Base-by-base conservation (phyloP, 2,329 filamentous ascomycete genomes). In the Scleromitrula shiraiana region DNA sequence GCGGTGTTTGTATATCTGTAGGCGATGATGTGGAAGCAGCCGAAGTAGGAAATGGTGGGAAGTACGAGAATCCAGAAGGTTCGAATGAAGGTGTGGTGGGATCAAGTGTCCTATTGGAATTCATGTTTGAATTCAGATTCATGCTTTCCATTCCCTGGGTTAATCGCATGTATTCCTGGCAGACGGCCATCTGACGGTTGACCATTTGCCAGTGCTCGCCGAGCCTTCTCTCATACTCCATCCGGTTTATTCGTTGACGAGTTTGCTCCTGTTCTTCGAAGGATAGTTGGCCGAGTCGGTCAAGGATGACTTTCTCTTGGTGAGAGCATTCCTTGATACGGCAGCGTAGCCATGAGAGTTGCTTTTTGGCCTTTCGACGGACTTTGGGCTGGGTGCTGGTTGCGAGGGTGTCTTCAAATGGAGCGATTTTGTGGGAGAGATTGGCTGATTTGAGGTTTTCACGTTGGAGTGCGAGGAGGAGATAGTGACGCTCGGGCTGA, bases 241-340 rank as follows among this genome's bases (percentile, higher is more conserved):
- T 38, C 12, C 46, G 49, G n/a, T 6, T 41, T 46, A 49, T 68
- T 2, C 67, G 61, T 43, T 71, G 68, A 3, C 68, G 66, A 32
- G 67, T 70, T 53, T 70, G 68, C 14, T 74, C 68, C 59, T 80
- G 73, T 12, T 74, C 68, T 59, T 79, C 74, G 14, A 72, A 60
- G 27, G 69, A 65, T 12, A 80, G 54, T 49, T 78, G 74, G 10
- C 68, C 63, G n/a, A 80, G 62, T 2, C 74, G 65, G 14, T 64
- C 49, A 32, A 73, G 59, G 6, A 77, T 68, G 14, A 63, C 54
- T 45, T 64, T 68, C 55, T 79, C 70, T 55, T 77, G 71, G 44
- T 68, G 64, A 2, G 69, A 68, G 0, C 66, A 69, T 36, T 71
- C 65, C n/a, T 63, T 57, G 26, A 79, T 67, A 49, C 68, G 69